Evolutionary conservation across 768 basidiomycete species (phyloP), one percentile per base, ranked within the genome.

Genomic region (Pulveroboletus sp.): DNA sequence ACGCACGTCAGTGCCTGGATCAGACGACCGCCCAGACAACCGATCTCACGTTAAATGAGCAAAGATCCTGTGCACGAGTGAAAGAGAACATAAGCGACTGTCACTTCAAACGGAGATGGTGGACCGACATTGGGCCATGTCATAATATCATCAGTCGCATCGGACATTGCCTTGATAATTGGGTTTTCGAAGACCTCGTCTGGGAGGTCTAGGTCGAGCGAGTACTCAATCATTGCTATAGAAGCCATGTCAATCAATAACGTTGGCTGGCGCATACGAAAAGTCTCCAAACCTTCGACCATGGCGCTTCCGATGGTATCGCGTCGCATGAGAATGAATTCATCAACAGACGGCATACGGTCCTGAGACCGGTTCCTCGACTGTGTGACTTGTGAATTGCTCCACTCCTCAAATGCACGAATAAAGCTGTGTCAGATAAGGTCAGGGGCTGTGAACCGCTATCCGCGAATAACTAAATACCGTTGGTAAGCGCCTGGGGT

Each of bases 141-240:
- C 70, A 71, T 72, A 15, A 71, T 66, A 47, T 71, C 70, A 14
- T 53, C 71, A 0, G 68, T 71, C n/a, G 69, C 70, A n/a, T 71
- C 64, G 35, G 70, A 71, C 70, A 71, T 70, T 17, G 59, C 67
- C 50, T 56, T 54, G 6, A 71, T 60, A 17, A 69, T 60, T 3
- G 70, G 65, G 42, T 56, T 61, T 32, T 68, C 63, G 50, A 72
- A 71, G 5, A 71, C 69, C 24, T 64, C 54, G 24, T 71, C 67
- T 12, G 70, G 70, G 33, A 72, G 61, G 42, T 71, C 61, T 39
- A 71, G 44, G 54, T 71, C 70, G 5, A 71, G 56, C 15, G 70
- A 70, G 40, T 71, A 71, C 46, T 71, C 69, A 33, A 71, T 40
- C 42, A 70, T 65, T 5, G 70, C 70, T 71, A 39, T 12, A 12